phyloP scores from a whole-genome alignment of 345 rosid species.

The Salix dunnii region DNA sequence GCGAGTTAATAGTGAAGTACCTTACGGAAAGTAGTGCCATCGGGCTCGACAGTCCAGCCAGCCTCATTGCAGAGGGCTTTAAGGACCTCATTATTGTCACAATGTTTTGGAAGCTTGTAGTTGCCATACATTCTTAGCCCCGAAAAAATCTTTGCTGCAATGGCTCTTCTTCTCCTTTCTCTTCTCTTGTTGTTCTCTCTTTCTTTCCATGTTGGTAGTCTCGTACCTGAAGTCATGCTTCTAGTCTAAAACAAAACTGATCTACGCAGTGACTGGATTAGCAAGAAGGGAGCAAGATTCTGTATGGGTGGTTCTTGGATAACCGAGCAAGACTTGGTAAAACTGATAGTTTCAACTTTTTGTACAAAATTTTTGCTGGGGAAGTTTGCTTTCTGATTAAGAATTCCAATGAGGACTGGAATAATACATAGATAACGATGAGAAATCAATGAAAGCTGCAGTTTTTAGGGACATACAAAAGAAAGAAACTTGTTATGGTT shows the following conservation, averaged over 20 bases:
- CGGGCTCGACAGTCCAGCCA: conserved; percentile 82
- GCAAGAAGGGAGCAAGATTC: not conserved
- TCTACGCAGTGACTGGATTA: not conserved
- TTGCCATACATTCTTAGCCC: conserved; percentile 82
- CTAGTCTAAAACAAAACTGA: not conserved
- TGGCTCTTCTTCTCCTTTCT: conserved; percentile 81
- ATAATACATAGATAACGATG: not conserved
- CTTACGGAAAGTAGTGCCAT: conserved; percentile 89
- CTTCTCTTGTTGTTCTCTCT: conserved; percentile 88
- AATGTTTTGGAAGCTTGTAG: conserved; percentile 87
- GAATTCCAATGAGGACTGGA: not conserved
- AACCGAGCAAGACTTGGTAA: not conserved
- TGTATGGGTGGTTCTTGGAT: not conserved
- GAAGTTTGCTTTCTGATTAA: not conserved
- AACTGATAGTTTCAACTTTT: not conserved
- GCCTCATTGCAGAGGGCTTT: conserved; percentile 85
- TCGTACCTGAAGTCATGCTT: conserved; percentile 66
- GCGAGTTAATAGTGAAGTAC: conserved; percentile 25
- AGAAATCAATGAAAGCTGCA: not conserved
- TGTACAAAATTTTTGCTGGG: not conserved
- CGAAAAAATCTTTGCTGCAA: conserved; percentile 77
- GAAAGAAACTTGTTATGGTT: not conserved
- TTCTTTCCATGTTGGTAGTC: conserved; percentile 83
- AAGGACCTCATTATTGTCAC: conserved; percentile 87
- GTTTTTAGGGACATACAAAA: not conserved